Evolutionary conservation across 371 early-diverging fungal genomes (phyloP), one percentile per base, ranked within the genome.

Genomic region (Basidiobolus meristosporus): DNA sequence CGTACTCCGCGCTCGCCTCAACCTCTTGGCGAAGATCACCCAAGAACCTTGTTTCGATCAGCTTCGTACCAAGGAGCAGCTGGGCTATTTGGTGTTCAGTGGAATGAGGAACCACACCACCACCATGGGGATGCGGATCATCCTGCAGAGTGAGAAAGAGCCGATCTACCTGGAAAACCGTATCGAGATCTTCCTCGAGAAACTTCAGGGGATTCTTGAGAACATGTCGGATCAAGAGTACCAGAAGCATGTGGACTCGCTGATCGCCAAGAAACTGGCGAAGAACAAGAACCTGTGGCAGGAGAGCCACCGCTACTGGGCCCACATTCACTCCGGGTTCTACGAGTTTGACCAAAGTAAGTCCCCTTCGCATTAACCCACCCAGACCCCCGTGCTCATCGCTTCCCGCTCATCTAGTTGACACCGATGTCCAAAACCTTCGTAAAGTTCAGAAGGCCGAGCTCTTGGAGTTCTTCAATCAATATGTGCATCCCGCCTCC

Each of bases 21-120:
- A 67, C 19, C 56, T 96, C 20, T 43, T 87, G 46, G 65, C 71
- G 0, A 82, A 86, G 45, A 76, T 93, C 16, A 57, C 74, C 2
- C 62, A 72, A 40, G 90, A 92, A 52, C 88, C 92, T 10, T 84
- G 76, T 48, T 96, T 91, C 58, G 79, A 91, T 55, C 79, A 79
- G 50, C 60, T 96, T 31, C 71, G 93, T 19, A 93, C 95, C 4
- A 86, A 89, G 45, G 90, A 87, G 45, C 82, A 84, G 50, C 60
- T 87, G 17, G 85, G 87, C 14, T 88, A 88, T 44, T 46, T 80
- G 38, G 82, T 81, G 3, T 80, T 72, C 44, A 71, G 75, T 47
- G 78, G 77, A 16, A 60, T 73, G 9, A 65, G 77, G 22, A 70
- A 63, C 41, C 69, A 67, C 23, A 59, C 73, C 0, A 72, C 73